Conservation (phyloP, 768 basidiomycete species). For the Psilocybe cubensis region DNA sequence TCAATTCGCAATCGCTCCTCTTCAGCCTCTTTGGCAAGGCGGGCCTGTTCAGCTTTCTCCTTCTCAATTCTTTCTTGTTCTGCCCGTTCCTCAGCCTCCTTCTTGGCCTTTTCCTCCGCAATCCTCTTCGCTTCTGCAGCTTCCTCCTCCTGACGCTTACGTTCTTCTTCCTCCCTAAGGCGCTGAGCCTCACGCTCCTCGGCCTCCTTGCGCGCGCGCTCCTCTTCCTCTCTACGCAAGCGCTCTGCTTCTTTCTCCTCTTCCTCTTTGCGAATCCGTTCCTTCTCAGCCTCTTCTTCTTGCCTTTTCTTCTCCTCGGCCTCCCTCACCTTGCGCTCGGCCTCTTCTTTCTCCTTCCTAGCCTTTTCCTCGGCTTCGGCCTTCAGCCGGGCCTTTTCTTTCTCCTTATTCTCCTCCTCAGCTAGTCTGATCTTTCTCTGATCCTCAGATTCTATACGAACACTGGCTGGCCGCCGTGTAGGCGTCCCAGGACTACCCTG, state of each 20-base stretch:
- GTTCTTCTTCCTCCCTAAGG: constrained; percentile 39
- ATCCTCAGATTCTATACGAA: constrained; percentile 68
- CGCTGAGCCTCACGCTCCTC: constrained; percentile 39
- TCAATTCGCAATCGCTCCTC: constrained; percentile 20
- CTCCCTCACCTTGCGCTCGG: constrained; percentile 45
- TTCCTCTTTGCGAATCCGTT: constrained; percentile 41
- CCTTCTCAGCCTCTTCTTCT: constrained; percentile 34
- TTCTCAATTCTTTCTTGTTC: constrained; percentile 41
- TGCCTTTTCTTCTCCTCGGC: constrained; percentile 39
- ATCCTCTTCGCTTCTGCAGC: constrained; percentile 38
- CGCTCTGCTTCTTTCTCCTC: constrained; percentile 46
- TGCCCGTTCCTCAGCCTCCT: constrained; percentile 46
- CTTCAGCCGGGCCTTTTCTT: constrained; percentile 42
- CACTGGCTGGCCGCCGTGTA: constrained; percentile 37
- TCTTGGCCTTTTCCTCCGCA: constrained; percentile 40
- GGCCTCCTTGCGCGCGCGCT: constrained; percentile 48
- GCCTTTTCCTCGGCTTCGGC: constrained; percentile 47
- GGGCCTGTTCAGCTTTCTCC: constrained; percentile 36
- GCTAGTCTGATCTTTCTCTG: constrained; percentile 48
- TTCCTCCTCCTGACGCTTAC: constrained; percentile 40
- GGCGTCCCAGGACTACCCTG: constrained; percentile 44
- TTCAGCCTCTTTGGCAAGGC: constrained; percentile 48
- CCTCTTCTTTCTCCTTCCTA: constrained; percentile 44
- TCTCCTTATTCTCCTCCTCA: constrained; percentile 52
- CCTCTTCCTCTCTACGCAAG: constrained; percentile 35